These are phyloP conservation scores for Xylariaceae sp. DNA, from an alignment of 2,329 filamentous ascomycete species.

Conservation along the genomic window DNA sequence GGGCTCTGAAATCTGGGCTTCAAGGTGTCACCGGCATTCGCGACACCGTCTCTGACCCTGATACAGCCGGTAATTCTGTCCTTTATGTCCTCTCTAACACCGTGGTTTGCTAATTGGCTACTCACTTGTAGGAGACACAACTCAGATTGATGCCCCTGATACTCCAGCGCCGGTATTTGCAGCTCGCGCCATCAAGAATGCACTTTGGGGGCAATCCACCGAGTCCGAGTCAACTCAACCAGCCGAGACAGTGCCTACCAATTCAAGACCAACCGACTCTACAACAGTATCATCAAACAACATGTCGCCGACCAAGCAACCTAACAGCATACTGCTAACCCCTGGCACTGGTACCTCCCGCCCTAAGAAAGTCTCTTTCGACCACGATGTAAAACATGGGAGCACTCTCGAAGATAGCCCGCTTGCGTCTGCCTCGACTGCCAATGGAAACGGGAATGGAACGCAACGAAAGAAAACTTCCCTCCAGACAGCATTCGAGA, in stretches of 20 bases:
- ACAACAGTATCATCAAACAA: conserved; percentile 24
- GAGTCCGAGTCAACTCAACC: conserved; percentile 27
- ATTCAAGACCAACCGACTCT: conserved; percentile 32
- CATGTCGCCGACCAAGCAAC: conserved; percentile 47
- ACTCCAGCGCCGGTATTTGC: conserved; percentile 65
- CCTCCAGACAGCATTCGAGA: conserved; percentile 28
- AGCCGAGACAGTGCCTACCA: conserved; percentile 33
- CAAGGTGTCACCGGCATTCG: conserved; percentile 36
- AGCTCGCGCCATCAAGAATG: conserved; percentile 60
- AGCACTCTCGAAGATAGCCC: conserved; percentile 26
- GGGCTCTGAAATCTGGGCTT: conserved; percentile 51
- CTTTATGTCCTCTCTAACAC: not conserved
- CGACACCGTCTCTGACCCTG: conserved; percentile 27
- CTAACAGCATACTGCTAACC: conserved; percentile 58
- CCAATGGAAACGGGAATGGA: conserved; percentile 12
- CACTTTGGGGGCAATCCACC: conserved; percentile 58
- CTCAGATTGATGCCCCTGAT: conserved; percentile 55
- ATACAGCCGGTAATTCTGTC: conserved; percentile 21
- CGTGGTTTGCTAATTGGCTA: conserved; percentile 10
- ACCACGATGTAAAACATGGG: conserved; percentile 49
- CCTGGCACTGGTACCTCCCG: conserved; percentile 58
- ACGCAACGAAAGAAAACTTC: conserved; percentile 24
- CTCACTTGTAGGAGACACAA: conserved; percentile 37
- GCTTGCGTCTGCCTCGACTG: too few relatives aligned
- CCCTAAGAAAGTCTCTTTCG: conserved; percentile 64